These are phyloP conservation scores for Boletus edulis DNA, from an alignment of 768 basidiomycete species.

Conservation along the genomic window DNA sequence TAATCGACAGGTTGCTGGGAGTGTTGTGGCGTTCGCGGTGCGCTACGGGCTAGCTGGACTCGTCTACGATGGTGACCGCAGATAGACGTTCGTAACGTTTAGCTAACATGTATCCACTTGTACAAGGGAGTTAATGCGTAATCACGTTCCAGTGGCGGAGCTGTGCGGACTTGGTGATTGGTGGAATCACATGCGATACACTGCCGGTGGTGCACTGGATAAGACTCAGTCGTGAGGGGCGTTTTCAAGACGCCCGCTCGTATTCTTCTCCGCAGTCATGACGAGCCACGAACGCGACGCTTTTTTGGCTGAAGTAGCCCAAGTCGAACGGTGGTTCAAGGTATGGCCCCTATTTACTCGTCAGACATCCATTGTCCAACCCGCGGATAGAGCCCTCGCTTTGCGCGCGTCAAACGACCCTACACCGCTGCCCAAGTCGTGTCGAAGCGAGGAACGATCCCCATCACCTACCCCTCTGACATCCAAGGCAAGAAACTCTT, in stretches of 20 bases:
- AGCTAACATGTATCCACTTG: not conserved
- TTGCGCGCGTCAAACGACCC: slow-evolving; percentile 81
- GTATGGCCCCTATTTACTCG: slow-evolving; percentile 40
- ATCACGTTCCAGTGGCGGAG: slow-evolving; percentile 10
- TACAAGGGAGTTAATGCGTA: slow-evolving; percentile 24
- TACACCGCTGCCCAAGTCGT: slow-evolving; percentile 95
- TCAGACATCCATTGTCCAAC: not conserved
- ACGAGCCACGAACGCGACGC: slow-evolving; percentile 55
- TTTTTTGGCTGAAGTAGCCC: slow-evolving; percentile 79
- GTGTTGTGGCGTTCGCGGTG: slow-evolving; percentile 77
- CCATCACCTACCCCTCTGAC: slow-evolving; percentile 84
- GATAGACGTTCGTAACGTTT: slow-evolving; percentile 38
- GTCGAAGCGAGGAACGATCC: slow-evolving; percentile 86
- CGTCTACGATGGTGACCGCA: slow-evolving; percentile 89
- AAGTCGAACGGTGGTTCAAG: slow-evolving; percentile 93
- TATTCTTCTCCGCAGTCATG: slow-evolving; percentile 41
- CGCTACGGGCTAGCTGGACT: slow-evolving; percentile 88
- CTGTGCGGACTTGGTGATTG: slow-evolving; percentile 5
- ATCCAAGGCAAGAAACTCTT: slow-evolving; percentile 86
- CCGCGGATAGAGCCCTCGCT: slow-evolving; percentile 72
- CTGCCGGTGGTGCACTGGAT: not conserved
- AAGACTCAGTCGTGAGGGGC: not conserved
- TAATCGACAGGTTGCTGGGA: slow-evolving; percentile 59
- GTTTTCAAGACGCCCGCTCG: not conserved
- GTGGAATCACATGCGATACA: slow-evolving; percentile 9